These are phyloP conservation scores for Aspergillus awamori DNA, from an alignment of 2,329 filamentous ascomycete species.

Conservation along the genomic window DNA sequence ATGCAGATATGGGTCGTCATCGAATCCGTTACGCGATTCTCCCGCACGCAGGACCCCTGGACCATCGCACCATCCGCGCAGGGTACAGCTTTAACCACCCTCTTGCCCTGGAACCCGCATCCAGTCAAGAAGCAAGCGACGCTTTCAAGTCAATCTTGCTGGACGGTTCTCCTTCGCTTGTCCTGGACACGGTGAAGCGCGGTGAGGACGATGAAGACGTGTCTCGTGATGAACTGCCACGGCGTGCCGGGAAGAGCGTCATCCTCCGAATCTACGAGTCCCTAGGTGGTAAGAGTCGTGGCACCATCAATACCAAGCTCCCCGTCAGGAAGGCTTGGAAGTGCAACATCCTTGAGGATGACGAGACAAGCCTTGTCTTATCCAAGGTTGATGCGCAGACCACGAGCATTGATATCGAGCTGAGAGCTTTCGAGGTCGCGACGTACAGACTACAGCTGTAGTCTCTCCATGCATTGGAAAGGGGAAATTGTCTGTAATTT, in stretches of 20 bases:
- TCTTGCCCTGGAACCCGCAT: slow-evolving; percentile 58
- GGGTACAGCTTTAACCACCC: slow-evolving; percentile 92
- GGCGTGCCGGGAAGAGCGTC: slow-evolving; percentile 73
- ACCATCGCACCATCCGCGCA: slow-evolving; percentile 73
- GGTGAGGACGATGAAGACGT: slow-evolving; percentile 83
- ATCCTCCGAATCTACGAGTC: slow-evolving; percentile 87
- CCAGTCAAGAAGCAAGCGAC: slow-evolving; percentile 23
- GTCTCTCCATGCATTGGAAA: neutral
- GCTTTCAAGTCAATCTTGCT: slow-evolving; percentile 65
- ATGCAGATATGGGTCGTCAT: slow-evolving; percentile 92
- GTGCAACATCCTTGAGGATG: slow-evolving; percentile 87
- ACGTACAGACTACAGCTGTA: slow-evolving; percentile 70
- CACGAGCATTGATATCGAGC: slow-evolving; percentile 60
- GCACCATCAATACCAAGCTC: slow-evolving; percentile 68
- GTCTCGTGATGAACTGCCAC: slow-evolving; percentile 60
- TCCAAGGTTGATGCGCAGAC: slow-evolving; percentile 34
- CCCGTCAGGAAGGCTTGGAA: slow-evolving; percentile 77
- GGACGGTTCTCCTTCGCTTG: slow-evolving; percentile 66
- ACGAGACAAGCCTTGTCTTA: slow-evolving; percentile 68
- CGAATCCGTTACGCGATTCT: slow-evolving; percentile 87
- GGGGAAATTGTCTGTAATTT: neutral
- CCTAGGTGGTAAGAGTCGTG: slow-evolving; percentile 77
- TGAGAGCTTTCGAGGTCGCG: slow-evolving; percentile 83
- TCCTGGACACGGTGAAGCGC: slow-evolving; percentile 89
- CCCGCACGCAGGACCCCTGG: slow-evolving; percentile 75